Conservation (phyloP, 177 flowering plant genomes). For the Telopea speciosissima region DNA sequence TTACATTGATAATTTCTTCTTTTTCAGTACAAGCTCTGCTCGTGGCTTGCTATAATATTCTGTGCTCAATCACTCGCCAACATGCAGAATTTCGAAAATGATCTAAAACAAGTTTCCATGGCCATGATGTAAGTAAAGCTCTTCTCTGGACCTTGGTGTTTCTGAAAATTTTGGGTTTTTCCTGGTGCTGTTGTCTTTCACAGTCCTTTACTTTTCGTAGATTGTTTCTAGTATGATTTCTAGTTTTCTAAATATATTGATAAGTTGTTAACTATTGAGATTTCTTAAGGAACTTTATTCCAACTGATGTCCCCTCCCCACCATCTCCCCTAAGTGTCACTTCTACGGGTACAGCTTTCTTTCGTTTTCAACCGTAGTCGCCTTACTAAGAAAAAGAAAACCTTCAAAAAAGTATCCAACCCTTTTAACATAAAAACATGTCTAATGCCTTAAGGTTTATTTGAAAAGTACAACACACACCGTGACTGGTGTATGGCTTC, state of each 20-base stretch:
- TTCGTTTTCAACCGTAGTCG: too few species aligned
- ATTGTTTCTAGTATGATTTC: background rate
- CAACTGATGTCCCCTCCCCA: too few species aligned
- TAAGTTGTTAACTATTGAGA: background rate
- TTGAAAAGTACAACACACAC: background rate
- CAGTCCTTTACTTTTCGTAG: background rate
- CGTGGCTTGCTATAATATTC: slow-evolving; percentile 91
- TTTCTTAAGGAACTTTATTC: too few species aligned
- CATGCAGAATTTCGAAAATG: slow-evolving; percentile 86
- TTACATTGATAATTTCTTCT: background rate
- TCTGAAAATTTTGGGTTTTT: background rate
- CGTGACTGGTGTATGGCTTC: background rate
- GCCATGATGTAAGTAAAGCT: slow-evolving; percentile 73
- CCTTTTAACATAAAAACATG: too few species aligned
- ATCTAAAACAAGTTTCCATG: slow-evolving; percentile 89
- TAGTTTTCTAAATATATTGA: background rate
- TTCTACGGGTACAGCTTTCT: too few species aligned
- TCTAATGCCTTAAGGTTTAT: background rate
- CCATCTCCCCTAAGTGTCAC: too few species aligned
- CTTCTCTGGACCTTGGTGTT: background rate
- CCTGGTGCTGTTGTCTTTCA: background rate
- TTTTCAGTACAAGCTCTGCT: slow-evolving; percentile 84
- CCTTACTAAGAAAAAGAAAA: too few species aligned
- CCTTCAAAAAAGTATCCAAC: too few species aligned
- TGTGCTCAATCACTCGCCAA: slow-evolving; percentile 90